Conservation (phyloP, 352 stramenopile genomes). For the Phytophthora multivora region DNA sequence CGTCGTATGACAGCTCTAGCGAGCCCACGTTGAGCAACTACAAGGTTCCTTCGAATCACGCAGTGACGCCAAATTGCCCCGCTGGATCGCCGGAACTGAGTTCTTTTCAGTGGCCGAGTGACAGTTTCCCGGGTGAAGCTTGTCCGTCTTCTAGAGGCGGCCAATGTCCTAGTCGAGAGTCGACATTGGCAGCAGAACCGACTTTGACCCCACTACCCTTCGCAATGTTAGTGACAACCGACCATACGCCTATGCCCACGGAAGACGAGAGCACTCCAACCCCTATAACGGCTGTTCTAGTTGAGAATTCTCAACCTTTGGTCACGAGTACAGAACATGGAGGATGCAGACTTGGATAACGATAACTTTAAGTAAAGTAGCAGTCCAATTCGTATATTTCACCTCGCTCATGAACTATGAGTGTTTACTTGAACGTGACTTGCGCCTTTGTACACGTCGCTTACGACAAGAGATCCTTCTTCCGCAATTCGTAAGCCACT, state of each 20-base stretch:
- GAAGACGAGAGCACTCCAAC: not conserved
- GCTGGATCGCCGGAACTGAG: not conserved
- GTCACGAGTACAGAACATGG: not conserved
- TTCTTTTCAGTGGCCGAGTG: constrained; percentile 12
- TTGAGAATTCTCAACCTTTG: not conserved
- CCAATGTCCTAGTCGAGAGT: constrained; percentile 5
- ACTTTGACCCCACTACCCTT: not conserved
- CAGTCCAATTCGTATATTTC: no score
- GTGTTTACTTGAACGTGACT: no score
- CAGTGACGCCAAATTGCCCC: constrained; percentile 23
- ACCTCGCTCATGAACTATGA: no score
- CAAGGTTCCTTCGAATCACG: constrained; percentile 26
- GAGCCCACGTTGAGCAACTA: constrained; percentile 40
- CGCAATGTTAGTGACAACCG: not conserved
- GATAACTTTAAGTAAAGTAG: not conserved
- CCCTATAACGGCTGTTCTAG: not conserved
- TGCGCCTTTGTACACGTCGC: not conserved
- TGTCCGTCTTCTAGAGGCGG: constrained; percentile 5
- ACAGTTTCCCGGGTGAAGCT: constrained; percentile 8
- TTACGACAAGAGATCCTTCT: constrained; percentile 51
- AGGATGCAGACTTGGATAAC: constrained; percentile 2
- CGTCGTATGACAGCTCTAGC: constrained; percentile 33
- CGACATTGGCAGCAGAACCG: not conserved
- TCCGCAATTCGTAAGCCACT: constrained; percentile 67
- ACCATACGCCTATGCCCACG: not conserved